phyloP scores from a whole-genome alignment of 139 green algal species.

The Axilococcus clingmanii region DNA sequence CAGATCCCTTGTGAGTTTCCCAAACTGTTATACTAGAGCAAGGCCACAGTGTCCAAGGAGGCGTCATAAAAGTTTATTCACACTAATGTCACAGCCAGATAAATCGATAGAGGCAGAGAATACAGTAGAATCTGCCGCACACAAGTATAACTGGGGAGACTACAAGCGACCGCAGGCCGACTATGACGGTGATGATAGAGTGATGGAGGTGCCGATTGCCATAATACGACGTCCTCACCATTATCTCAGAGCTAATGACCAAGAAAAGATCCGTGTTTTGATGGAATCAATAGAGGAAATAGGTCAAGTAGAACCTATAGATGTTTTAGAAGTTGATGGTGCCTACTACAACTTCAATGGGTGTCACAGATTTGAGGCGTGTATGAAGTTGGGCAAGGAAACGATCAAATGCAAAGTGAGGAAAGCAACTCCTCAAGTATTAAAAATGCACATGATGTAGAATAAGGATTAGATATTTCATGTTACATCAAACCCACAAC shows the following conservation, averaged over 20 bases:
- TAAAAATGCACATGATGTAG: conserved; percentile 80
- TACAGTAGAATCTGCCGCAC: too few relatives aligned
- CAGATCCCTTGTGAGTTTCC: too few relatives aligned
- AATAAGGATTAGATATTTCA: not conserved
- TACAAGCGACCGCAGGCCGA: too few relatives aligned
- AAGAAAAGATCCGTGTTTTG: conserved; percentile 70
- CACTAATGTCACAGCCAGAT: too few relatives aligned
- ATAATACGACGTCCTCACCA: too few relatives aligned
- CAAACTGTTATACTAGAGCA: too few relatives aligned
- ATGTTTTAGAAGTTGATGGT: conserved; percentile 72
- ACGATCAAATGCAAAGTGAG: conserved; percentile 78
- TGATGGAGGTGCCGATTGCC: too few relatives aligned
- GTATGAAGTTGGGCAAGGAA: conserved; percentile 60
- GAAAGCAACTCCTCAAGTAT: conserved; percentile 44
- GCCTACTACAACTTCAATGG: conserved; percentile 80
- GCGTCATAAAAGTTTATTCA: too few relatives aligned
- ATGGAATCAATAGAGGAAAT: conserved; percentile 73
- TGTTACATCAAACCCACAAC: conserved; percentile 2
- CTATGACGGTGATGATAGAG: too few relatives aligned
- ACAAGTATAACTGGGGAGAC: too few relatives aligned
- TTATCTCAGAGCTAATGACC: conserved; percentile 54
- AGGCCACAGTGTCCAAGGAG: too few relatives aligned
- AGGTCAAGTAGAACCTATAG: conserved; percentile 76
- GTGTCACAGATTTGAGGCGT: conserved; percentile 66
- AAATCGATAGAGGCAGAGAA: too few relatives aligned